Base-by-base conservation (phyloP, 768 basidiomycete species). In the Trametes punicea region DNA sequence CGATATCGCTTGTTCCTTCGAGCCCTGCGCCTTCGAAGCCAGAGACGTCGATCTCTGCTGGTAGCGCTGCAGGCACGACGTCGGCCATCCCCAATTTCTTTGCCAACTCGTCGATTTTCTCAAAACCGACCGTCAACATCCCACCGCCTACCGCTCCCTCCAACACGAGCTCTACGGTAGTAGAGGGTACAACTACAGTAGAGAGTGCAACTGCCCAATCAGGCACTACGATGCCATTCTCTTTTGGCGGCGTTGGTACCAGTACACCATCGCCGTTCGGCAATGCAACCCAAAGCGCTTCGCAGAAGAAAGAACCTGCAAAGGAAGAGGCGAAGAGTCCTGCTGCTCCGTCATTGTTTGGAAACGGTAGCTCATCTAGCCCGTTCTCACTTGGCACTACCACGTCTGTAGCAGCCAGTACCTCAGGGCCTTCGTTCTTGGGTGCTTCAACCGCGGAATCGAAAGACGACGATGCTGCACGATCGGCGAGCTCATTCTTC, bases 21-120 rank as follows among this genome's bases (percentile, higher is more conserved):
- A 69, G 68, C 6, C 70, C 71, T 10, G 63, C 58, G 21, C 55
- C 60, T 7, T 23, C 61, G 9, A 55, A 55, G 45, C 26, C 53
- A 15, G 56, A 53, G 8, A 46, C 54, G 18, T 40, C 44, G 36
- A 30, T 25, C 9, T 34, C 64, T 2, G 36, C 44, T 4, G 7
- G 11, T 41, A 52, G n/a, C n/a, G n/a, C n/a, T n/a, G n/a, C 65
- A 26, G 40, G 61, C 6, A 49, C 50, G 16, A 51, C 65, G 20
- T 62, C 66, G 5, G 67, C 73, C 4, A 66, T 86, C 31, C 86
- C 86, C 7, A 81, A 87, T 67, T 87, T 89, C 68, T 89, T 89
- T 55, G 75, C 80, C 25, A 77, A 62, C 30, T 82, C 85, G 0
- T 71, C 79, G 20, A 57, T 74, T 20, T 69, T 81, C 54, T 65